Conservation (phyloP, 768 basidiomycete genomes). For the Rubroboletus pulcherrimus region DNA sequence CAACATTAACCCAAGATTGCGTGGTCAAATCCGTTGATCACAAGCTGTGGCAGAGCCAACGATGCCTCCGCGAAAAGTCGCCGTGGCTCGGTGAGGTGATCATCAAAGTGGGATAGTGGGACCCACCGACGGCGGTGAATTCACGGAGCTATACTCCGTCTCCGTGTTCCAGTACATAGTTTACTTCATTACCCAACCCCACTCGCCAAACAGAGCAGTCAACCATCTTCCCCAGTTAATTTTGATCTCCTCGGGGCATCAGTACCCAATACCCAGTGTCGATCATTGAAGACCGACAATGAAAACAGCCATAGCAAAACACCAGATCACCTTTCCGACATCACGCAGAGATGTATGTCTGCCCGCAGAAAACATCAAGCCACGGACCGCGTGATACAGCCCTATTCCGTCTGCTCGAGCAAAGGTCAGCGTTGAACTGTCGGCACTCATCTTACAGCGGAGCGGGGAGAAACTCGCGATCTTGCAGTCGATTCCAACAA, state of each 20-base stretch:
- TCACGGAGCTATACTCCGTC: neutral
- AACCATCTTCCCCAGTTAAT: neutral
- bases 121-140: neutral
- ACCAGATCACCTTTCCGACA: neutral
- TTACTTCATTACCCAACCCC: too few species aligned
- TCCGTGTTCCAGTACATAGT: too few species aligned
- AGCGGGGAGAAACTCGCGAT: neutral
- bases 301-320: neutral
- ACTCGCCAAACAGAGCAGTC: neutral
- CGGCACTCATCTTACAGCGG: neutral
- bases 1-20: neutral
- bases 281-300: neutral
- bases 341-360: too few species aligned
- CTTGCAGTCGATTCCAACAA: too few species aligned
- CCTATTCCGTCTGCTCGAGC: neutral
- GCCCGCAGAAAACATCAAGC: neutral
- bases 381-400: neutral
- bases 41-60: neutral
- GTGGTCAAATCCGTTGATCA: neutral
- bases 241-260: neutral
- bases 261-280: neutral
- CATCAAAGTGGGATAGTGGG: neutral
- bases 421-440: neutral
- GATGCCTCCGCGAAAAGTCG: neutral
- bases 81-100: neutral